Conservation (phyloP, 1,284 basidiomycete species). For the Thelephora terrestris region DNA sequence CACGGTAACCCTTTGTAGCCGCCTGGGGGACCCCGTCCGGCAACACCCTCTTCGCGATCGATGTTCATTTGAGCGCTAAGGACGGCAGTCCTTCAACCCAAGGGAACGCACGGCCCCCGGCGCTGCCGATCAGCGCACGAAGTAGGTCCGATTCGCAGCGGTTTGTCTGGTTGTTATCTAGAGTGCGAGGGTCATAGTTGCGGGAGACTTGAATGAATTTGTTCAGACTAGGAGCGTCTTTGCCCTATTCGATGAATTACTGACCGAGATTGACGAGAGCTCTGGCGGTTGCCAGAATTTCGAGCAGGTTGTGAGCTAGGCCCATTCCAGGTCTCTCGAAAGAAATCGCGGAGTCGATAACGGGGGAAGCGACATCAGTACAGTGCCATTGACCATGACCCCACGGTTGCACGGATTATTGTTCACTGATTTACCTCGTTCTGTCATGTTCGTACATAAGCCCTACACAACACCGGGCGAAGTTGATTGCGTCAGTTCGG, state of each 20-base stretch:
- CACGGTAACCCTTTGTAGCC: slow-evolving; percentile 54
- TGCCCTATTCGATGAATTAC: slow-evolving; percentile 29
- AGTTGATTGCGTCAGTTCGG: too few species aligned
- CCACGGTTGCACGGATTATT: slow-evolving; percentile 32
- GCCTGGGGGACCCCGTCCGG: slow-evolving; percentile 42
- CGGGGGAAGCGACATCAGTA: slow-evolving; percentile 34
- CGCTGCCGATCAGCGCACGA: slow-evolving; percentile 35
- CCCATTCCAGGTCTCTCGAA: slow-evolving; percentile 26
- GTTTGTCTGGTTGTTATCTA: slow-evolving; percentile 28
- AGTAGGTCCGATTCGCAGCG: slow-evolving; percentile 41
- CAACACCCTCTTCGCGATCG: slow-evolving; percentile 44
- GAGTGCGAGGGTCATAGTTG: slow-evolving; percentile 41
- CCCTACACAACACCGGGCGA: too few species aligned
- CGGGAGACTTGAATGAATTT: slow-evolving; percentile 60
- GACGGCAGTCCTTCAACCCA: slow-evolving; percentile 43
- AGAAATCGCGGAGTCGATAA: slow-evolving; percentile 39
- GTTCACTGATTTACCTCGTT: too few species aligned
- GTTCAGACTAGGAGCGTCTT: slow-evolving; percentile 42
- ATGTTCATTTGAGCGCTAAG: slow-evolving; percentile 53
- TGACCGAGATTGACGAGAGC: slow-evolving; percentile 44
- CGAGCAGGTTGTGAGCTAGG: slow-evolving; percentile 9
- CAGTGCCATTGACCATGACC: slow-evolving; percentile 51
- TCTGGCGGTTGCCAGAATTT: too few species aligned
- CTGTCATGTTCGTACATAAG: too few species aligned
- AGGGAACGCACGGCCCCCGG: slow-evolving; percentile 49